A percentile compares a stretch with the other conserved stretches of the same genome.
Evolutionary conservation across 1,139 yeast genomes (phyloP).

Genomic region (Sugiyamaella pinicola): DNA sequence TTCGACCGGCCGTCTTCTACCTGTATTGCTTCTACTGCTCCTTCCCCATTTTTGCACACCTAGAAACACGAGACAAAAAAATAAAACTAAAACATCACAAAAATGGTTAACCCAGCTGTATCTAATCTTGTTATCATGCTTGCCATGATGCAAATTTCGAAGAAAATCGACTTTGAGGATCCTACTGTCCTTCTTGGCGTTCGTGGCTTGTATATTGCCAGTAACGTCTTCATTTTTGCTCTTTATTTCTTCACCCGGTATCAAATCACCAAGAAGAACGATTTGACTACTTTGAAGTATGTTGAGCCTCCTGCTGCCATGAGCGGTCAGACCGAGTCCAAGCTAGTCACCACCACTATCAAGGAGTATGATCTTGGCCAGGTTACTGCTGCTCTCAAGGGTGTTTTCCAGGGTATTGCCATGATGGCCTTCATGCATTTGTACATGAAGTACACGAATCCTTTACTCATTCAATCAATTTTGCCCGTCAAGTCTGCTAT

Average conservation of each 20-base stretch:
- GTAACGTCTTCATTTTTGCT: constrained; percentile 66
- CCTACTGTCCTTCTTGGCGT: constrained; percentile 74
- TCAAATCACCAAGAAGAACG: constrained; percentile 69
- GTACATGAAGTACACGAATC: constrained; percentile 97
- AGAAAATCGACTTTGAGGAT: constrained; percentile 86
- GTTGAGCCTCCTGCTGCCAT: constrained; percentile 84
- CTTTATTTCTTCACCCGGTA: constrained; percentile 66
- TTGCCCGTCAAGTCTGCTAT: constrained; percentile 87
- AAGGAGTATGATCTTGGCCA: constrained; percentile 93
- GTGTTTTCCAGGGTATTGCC: constrained; percentile 85
- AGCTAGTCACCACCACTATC: constrained; percentile 83
- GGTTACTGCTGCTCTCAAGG: constrained; percentile 72
- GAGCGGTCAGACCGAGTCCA: constrained; percentile 72
- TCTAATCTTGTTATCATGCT: constrained; percentile 88
- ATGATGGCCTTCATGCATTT: constrained; percentile 99
- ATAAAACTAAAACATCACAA: not conserved
- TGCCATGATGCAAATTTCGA: constrained; percentile 95
- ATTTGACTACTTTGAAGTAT: constrained; percentile 87
- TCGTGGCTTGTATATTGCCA: constrained; percentile 68
- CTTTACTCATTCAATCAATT: constrained; percentile 91
- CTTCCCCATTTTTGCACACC: too few species aligned
- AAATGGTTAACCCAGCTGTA: constrained; percentile 65
- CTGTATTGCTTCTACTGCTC: too few species aligned
- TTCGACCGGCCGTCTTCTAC: too few species aligned
- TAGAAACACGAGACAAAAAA: too few species aligned